A percentile compares a stretch with the other conserved stretches of the same genome.
Evolutionary conservation across 345 rosid genomes (phyloP).

Genomic region (Noccaea bulbosa): DNA sequence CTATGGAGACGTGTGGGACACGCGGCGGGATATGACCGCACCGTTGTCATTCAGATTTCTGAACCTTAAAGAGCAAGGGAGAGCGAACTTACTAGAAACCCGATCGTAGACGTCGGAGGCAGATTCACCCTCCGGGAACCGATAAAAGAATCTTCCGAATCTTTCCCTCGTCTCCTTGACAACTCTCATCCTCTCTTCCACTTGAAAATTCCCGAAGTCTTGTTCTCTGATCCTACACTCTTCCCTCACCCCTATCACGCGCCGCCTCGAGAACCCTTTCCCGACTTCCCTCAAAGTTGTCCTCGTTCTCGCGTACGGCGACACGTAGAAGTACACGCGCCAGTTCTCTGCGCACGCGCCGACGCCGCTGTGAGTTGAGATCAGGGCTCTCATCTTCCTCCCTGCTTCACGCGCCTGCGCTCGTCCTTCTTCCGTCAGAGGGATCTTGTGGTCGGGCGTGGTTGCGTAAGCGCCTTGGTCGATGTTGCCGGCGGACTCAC

Average conservation of each 20-base stretch:
- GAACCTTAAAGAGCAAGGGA: neutral
- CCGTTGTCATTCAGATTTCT: no score
- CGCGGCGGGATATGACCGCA: no score
- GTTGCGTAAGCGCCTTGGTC: slow-evolving; percentile 78
- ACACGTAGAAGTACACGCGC: slow-evolving; percentile 89
- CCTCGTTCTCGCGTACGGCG: slow-evolving; percentile 87
- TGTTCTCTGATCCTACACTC: slow-evolving; percentile 91
- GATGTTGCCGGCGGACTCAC: slow-evolving; percentile 91
- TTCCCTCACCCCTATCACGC: slow-evolving; percentile 84
- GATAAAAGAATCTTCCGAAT: slow-evolving; percentile 83
- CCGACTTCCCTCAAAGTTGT: slow-evolving; percentile 89
- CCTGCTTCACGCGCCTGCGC: slow-evolving; percentile 71
- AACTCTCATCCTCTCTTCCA: slow-evolving; percentile 71
- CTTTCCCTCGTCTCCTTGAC: slow-evolving; percentile 73
- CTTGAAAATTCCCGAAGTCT: slow-evolving; percentile 94
- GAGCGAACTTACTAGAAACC: slow-evolving; percentile 67
- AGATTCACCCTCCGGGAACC: slow-evolving; percentile 97
- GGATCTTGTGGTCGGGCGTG: slow-evolving; percentile 88
- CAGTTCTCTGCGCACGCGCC: slow-evolving; percentile 43
- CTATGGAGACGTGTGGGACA: no score
- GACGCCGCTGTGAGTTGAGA: slow-evolving; percentile 37
- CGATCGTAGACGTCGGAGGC: slow-evolving; percentile 97
- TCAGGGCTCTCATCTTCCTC: slow-evolving; percentile 46
- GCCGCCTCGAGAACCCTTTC: slow-evolving; percentile 58
- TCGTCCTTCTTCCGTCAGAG: slow-evolving; percentile 59